Conservation (phyloP, 2,329 filamentous ascomycete species). For the Xylaria sp. region DNA sequence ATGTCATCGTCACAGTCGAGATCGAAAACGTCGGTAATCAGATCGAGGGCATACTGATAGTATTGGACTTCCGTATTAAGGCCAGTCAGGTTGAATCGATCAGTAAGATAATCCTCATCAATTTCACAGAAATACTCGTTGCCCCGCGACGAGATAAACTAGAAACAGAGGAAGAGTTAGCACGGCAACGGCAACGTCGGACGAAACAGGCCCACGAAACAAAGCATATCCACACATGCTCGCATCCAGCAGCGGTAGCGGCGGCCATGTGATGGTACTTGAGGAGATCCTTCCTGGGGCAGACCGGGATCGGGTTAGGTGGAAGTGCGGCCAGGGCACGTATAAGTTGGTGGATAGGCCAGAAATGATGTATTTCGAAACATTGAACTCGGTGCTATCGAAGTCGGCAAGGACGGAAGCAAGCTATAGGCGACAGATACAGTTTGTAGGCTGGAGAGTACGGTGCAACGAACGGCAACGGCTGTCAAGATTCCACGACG, state of each 20-base stretch:
- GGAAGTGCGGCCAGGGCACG: background rate
- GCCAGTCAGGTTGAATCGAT: conserved; percentile 97
- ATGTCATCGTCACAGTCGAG: conserved; percentile 99
- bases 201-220: background rate
- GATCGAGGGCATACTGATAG: conserved; percentile 97
- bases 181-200: conserved; percentile 20
- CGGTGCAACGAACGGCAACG: background rate
- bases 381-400: background rate
- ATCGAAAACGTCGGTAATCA: conserved; percentile 98
- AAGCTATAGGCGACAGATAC: background rate
- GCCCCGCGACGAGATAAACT: conserved; percentile 98
- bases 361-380: background rate
- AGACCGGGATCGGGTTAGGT: background rate
- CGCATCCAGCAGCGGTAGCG: background rate
- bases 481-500: background rate
- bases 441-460: background rate
- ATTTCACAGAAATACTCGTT: conserved; percentile 99
- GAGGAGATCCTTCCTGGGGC: background rate
- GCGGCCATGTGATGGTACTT: background rate
- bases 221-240: background rate
- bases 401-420: background rate
- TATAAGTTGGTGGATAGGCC: background rate
- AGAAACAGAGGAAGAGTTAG: conserved; percentile 39
- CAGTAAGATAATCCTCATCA: conserved; percentile 97
- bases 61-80: conserved; percentile 98